Percentiles rank a stretch among this genome's conserved stretches.
These are phyloP conservation scores for Cordyceps cicadae DNA, from an alignment of 2,329 filamentous ascomycete species.

Conservation along the genomic window DNA sequence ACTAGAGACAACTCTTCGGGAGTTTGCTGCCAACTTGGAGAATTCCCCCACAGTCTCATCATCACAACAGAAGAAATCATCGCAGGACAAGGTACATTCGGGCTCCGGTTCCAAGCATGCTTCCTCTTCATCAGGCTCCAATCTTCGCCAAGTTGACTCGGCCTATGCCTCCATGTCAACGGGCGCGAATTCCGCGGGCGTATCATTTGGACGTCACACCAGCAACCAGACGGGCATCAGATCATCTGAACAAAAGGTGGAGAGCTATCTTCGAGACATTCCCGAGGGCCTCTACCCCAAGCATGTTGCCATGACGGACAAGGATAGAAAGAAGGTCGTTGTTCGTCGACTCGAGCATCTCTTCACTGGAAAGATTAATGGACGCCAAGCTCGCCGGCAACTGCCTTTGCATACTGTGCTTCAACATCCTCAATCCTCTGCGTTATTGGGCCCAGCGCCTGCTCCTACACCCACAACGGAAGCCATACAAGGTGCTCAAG, in stretches of 20 bases:
- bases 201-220: constrained; percentile 30
- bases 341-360: constrained; percentile 71
- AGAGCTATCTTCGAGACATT: constrained; percentile 64
- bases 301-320: constrained; percentile 56
- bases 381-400: constrained; percentile 28
- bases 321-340: constrained; percentile 66
- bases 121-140: constrained; percentile 43
- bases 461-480: not conserved
- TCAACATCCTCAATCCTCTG: constrained; percentile 3
- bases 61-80: constrained; percentile 32
- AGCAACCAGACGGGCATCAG: constrained; percentile 23
- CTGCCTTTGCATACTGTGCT: constrained; percentile 14
- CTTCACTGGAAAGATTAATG: constrained; percentile 62
- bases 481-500: not conserved
- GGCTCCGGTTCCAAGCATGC: constrained; percentile 42
- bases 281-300: constrained; percentile 59
- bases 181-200: constrained; percentile 36
- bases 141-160: constrained; percentile 49
- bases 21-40: constrained; percentile 59
- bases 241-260: constrained; percentile 51
- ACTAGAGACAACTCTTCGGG: constrained; percentile 62
- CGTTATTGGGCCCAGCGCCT: not conserved
- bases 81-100: constrained; percentile 33
- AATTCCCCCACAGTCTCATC: constrained; percentile 36
- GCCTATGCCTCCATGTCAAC: constrained; percentile 62